A percentile compares a stretch with the other conserved stretches of the same genome.
phyloP scores from a whole-genome alignment of 768 basidiomycete species.

The Collybia sordida region DNA sequence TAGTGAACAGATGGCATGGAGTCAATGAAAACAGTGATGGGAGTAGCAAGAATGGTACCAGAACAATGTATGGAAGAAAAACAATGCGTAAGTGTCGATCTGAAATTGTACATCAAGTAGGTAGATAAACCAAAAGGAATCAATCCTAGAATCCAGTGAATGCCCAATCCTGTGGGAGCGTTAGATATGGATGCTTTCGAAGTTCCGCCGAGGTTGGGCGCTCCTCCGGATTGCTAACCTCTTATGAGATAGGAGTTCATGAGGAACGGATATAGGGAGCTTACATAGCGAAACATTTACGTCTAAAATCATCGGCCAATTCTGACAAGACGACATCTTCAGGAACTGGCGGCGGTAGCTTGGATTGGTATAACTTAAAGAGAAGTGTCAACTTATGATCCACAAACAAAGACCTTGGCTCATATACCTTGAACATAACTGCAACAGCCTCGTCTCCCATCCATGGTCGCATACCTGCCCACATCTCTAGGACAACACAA shows the following conservation, averaged over 20 bases:
- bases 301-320: conserved; percentile 83
- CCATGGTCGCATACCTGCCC: conserved; percentile 97
- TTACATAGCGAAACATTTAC: conserved; percentile 87
- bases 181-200: conserved; percentile 76
- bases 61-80: conserved; percentile 12
- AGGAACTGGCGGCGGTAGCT: conserved; percentile 87
- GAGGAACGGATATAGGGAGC: conserved; percentile 22
- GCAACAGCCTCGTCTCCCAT: conserved; percentile 84
- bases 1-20: conserved; percentile 26
- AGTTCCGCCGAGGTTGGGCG: conserved; percentile 81
- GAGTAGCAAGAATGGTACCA: conserved; percentile 15
- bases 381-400: background rate
- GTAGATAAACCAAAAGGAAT: conserved; percentile 23
- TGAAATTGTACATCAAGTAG: conserved; percentile 23
- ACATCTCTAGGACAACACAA: conserved; percentile 99
- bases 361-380: conserved; percentile 78
- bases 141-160: conserved; percentile 61
- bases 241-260: conserved; percentile 3
- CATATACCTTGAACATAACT: conserved; percentile 89
- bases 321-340: conserved; percentile 73
- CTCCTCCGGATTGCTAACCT: conserved; percentile 72
- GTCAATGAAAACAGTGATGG: conserved; percentile 12
- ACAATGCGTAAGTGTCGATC: conserved; percentile 14
- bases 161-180: conserved; percentile 68
- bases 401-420: background rate